Percentiles rank a stretch among this genome's conserved stretches.
phyloP scores from a whole-genome alignment of 2,329 filamentous ascomycete species.

The Penicillium thymicola region DNA sequence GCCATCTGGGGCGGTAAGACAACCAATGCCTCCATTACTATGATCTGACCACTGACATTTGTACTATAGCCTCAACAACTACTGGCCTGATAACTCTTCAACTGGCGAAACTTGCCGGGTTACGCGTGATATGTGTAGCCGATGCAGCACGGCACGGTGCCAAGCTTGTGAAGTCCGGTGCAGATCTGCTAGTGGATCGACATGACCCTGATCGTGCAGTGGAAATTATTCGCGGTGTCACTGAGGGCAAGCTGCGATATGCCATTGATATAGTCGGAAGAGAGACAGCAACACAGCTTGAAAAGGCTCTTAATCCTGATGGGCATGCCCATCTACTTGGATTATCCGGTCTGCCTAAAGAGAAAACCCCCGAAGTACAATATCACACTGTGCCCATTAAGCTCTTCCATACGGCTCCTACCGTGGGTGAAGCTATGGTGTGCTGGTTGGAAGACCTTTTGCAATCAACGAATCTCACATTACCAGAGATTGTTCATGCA shows the following conservation, averaged over 20 bases:
- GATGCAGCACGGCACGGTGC: constrained; percentile 65
- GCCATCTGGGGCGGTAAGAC: constrained; percentile 68
- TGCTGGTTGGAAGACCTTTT: constrained; percentile 67
- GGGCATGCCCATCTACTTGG: constrained; percentile 60
- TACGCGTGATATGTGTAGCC: constrained; percentile 64
- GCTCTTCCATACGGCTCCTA: constrained; percentile 66
- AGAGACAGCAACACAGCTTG: constrained; percentile 59
- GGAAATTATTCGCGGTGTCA: constrained; percentile 60
- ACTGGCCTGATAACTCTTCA: constrained; percentile 66
- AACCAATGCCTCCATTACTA: background rate
- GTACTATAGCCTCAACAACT: constrained; percentile 58
- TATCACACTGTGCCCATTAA: constrained; percentile 72
- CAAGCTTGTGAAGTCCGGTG: constrained; percentile 51
- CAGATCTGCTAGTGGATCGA: constrained; percentile 68
- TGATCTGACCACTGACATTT: background rate
- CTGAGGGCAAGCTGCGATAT: constrained; percentile 59
- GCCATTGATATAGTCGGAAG: constrained; percentile 66
- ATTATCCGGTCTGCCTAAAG: constrained; percentile 64
- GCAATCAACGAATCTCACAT: constrained; percentile 49
- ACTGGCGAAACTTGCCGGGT: constrained; percentile 62
- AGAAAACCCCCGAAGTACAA: constrained; percentile 43
- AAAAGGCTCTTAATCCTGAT: constrained; percentile 48
- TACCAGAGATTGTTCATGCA: constrained; percentile 64
- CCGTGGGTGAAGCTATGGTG: constrained; percentile 61
- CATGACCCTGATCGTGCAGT: constrained; percentile 64